Evolutionary conservation across 108 stramenopile species (phyloP).

Genomic region (Aurantiochytrium sp.): DNA sequence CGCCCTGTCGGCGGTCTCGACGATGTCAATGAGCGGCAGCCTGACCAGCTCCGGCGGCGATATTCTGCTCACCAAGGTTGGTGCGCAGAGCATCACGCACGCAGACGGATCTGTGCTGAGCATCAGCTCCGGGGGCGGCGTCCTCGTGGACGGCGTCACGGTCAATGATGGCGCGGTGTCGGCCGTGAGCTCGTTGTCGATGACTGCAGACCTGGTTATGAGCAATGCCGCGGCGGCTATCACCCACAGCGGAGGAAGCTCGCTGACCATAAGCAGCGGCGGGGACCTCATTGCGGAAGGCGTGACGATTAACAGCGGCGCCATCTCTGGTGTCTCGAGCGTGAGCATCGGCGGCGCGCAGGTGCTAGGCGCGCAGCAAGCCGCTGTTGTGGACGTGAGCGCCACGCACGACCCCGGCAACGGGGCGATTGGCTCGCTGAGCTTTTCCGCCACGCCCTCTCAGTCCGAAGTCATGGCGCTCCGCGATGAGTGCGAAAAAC

Average conservation of each 20-base stretch:
- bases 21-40: neutral
- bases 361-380: neutral
- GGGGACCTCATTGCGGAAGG: neutral
- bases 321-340: neutral
- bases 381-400: neutral
- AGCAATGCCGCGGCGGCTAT: neutral
- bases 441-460: neutral
- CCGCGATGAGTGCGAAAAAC: neutral
- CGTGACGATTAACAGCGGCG: neutral
- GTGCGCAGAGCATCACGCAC: neutral
- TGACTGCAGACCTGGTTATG: neutral
- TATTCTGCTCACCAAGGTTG: neutral
- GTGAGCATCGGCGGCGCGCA: neutral
- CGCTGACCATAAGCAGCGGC: neutral
- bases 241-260: neutral
- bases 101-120: neutral
- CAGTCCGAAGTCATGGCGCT: neutral
- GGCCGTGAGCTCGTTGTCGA: neutral
- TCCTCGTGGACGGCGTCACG: neutral
- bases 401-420: neutral
- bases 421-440: neutral
- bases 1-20: neutral
- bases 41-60: neutral
- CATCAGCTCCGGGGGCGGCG: neutral
- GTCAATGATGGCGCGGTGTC: neutral